Evolutionary conservation across 805 yeast genomes (phyloP).

Genomic region (Yarrowia sp.): DNA sequence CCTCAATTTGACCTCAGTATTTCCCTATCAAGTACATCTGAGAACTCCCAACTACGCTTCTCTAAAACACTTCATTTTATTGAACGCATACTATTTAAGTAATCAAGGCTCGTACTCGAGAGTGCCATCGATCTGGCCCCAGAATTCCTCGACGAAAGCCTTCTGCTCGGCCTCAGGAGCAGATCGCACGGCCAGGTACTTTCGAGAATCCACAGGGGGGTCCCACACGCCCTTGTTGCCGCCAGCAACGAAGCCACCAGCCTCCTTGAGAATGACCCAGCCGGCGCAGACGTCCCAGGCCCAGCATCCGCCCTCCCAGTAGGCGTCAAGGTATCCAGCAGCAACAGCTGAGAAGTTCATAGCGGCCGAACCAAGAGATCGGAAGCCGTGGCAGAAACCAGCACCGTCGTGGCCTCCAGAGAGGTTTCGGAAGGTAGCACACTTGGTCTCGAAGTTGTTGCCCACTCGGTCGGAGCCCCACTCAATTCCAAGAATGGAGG

Average conservation of each 20-base stretch:
- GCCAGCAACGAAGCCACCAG: constrained; percentile 57
- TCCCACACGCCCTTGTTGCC: constrained; percentile 51
- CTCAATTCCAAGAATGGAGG: constrained; percentile 56
- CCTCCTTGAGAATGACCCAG: constrained; percentile 57
- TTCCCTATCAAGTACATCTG: not conserved
- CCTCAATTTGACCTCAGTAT: not conserved
- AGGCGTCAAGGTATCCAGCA: constrained; percentile 55
- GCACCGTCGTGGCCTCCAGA: constrained; percentile 47
- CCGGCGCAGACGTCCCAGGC: constrained; percentile 72
- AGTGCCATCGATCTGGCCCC: constrained; percentile 49
- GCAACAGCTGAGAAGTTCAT: constrained; percentile 59
- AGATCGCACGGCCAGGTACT: constrained; percentile 58
- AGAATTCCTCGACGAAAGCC: constrained; percentile 47
- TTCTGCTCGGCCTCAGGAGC: constrained; percentile 44
- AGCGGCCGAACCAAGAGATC: constrained; percentile 63
- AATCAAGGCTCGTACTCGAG: constrained; percentile 39
- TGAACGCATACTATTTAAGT: not conserved
- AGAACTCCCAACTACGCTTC: constrained; percentile 6
- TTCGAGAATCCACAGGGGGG: constrained; percentile 49
- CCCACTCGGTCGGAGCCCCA: constrained; percentile 60
- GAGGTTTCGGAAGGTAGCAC: constrained; percentile 47
- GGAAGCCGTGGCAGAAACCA: constrained; percentile 58
- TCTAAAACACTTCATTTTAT: not conserved
- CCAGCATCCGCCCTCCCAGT: constrained; percentile 70
- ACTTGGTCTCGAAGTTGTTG: constrained; percentile 49